phyloP scores from a whole-genome alignment of 495 filamentous ascomycete species.

The Sabuloglossum arenarium region DNA sequence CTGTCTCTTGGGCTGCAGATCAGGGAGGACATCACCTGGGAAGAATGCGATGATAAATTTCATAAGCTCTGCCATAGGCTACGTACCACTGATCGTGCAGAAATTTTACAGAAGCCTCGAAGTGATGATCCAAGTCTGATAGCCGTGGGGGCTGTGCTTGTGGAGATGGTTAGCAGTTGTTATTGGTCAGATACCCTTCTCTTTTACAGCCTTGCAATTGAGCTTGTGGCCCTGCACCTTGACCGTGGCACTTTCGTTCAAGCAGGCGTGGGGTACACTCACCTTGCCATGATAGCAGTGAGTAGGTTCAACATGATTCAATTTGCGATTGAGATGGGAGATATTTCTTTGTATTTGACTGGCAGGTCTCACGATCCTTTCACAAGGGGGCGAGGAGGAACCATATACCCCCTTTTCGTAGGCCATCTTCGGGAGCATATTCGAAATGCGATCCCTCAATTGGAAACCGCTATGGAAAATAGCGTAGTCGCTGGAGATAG shows the following conservation, averaged over 20 bases:
- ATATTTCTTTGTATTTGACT: slow-evolving; percentile 41
- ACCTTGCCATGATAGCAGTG: slow-evolving; percentile 52
- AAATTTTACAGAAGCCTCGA: slow-evolving; percentile 28
- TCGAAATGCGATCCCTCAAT: slow-evolving; percentile 31
- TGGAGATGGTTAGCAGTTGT: slow-evolving; percentile 56
- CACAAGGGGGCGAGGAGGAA: slow-evolving; percentile 47
- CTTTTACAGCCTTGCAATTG: slow-evolving; percentile 56
- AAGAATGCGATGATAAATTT: slow-evolving; percentile 56
- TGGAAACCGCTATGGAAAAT: slow-evolving; percentile 51
- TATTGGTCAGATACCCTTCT: slow-evolving; percentile 61
- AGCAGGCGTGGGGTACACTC: slow-evolving; percentile 52
- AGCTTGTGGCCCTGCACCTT: slow-evolving; percentile 50
- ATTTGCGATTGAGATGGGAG: slow-evolving; percentile 43
- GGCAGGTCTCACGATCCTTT: slow-evolving; percentile 45
- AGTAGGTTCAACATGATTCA: slow-evolving; percentile 51
- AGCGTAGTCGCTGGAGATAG: slow-evolving; percentile 52
- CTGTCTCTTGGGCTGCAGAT: slow-evolving; percentile 43
- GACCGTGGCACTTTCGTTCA: slow-evolving; percentile 45
- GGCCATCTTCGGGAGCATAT: slow-evolving; percentile 50
- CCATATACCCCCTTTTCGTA: slow-evolving; percentile 52
- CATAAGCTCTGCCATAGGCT: slow-evolving; percentile 35
- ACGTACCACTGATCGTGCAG: slow-evolving; percentile 33
- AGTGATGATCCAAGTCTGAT: slow-evolving; percentile 32
- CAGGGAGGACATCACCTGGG: slow-evolving; percentile 41
- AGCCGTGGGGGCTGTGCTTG: slow-evolving; percentile 50